Conservation (phyloP, 768 basidiomycete species). For the Russula emetica region DNA sequence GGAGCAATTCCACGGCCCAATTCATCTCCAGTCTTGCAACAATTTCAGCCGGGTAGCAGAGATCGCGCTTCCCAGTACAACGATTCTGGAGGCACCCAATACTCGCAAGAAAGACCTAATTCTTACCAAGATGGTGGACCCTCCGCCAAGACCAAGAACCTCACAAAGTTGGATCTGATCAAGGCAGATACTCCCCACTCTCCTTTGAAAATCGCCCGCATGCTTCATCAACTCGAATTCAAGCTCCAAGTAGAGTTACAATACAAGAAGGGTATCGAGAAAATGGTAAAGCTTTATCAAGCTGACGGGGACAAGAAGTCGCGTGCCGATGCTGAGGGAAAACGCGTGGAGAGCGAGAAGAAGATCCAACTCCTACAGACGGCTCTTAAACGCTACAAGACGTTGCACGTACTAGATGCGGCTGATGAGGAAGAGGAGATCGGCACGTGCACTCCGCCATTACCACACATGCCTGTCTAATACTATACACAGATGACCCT, state of each 20-base stretch:
- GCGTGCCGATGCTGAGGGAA: slow-evolving; percentile 86
- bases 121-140: slow-evolving; percentile 39
- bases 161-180: slow-evolving; percentile 87
- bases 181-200: slow-evolving; percentile 97
- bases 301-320: slow-evolving; percentile 98
- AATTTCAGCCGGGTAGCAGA: slow-evolving; percentile 16
- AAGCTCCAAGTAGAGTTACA: slow-evolving; percentile 98
- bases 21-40: slow-evolving; percentile 16
- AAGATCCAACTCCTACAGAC: slow-evolving; percentile 92
- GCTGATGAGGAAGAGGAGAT: slow-evolving; percentile 75
- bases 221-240: slow-evolving; percentile 99
- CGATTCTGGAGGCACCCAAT: slow-evolving; percentile 25
- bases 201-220: slow-evolving; percentile 91
- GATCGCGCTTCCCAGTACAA: slow-evolving; percentile 22
- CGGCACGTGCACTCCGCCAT: slow-evolving; percentile 39
- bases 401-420: slow-evolving; percentile 87
- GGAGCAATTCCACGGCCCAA: slow-evolving; percentile 12
- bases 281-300: slow-evolving; percentile 96
- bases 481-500: slow-evolving; percentile 23
- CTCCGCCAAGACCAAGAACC: slow-evolving; percentile 55
- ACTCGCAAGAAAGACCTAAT: slow-evolving; percentile 31
- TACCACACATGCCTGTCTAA: neutral
- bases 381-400: slow-evolving; percentile 95
- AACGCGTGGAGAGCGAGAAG: slow-evolving; percentile 90
- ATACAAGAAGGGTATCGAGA: slow-evolving; percentile 97